A percentile compares a stretch with the other conserved stretches of the same genome.
Conservation (phyloP, 192 early-diverging fungal species). For the Linnemannia zychae region DNA sequence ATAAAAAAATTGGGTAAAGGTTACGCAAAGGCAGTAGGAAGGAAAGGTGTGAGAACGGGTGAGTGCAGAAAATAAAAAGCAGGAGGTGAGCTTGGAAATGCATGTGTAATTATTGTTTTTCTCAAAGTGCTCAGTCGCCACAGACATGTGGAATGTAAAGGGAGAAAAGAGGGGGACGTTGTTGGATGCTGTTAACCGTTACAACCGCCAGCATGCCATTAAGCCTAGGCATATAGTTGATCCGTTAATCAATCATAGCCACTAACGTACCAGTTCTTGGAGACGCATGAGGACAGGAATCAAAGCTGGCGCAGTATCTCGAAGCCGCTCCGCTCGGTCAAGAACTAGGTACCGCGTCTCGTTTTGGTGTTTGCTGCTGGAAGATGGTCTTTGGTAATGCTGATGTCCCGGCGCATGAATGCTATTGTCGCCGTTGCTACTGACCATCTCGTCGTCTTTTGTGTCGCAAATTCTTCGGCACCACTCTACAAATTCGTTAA, state of each 20-base stretch:
- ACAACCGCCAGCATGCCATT: neutral
- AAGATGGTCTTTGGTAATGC: neutral
- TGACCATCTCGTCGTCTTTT: neutral
- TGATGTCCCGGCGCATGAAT: too few relatives aligned
- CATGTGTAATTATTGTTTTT: too few relatives aligned
- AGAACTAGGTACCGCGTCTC: constrained; percentile 70
- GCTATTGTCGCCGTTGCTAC: neutral
- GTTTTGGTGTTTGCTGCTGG: constrained; percentile 7
- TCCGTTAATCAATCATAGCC: neutral
- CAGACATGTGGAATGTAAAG: neutral
- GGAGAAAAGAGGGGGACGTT: neutral
- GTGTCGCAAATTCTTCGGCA: constrained; percentile 38
- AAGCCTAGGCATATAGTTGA: neutral
- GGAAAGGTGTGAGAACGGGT: neutral
- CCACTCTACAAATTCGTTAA: constrained; percentile 79
- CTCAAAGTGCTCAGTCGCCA: too few relatives aligned
- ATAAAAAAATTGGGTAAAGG: neutral
- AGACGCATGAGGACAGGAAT: constrained; percentile 80
- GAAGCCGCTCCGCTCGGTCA: constrained; percentile 85
- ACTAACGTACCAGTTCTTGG: constrained; percentile 71
- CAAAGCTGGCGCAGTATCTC: constrained; percentile 75
- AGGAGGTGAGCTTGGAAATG: too few relatives aligned
- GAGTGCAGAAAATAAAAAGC: neutral
- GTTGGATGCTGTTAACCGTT: neutral
- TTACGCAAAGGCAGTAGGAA: neutral